These are phyloP conservation scores for Uronychia setigera DNA, from an alignment of 73 alveolate genomes.

Conservation along the genomic window DNA sequence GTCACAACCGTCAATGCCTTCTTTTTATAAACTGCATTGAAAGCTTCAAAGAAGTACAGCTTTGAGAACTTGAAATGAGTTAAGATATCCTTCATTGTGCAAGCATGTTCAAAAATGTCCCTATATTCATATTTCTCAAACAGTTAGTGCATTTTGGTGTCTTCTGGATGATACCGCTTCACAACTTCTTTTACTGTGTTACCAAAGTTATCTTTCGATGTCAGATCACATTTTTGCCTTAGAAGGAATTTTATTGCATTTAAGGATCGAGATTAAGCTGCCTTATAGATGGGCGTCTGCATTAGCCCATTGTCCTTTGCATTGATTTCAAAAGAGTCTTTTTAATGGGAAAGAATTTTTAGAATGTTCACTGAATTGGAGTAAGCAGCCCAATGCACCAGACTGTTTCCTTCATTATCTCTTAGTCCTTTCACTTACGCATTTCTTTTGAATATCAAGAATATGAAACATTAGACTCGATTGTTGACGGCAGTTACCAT, in stretches of 20 bases:
- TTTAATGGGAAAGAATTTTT: neutral
- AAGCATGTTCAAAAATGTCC: constrained; percentile 1
- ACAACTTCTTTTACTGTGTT: constrained; percentile 5
- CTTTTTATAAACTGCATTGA: neutral
- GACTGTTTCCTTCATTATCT: constrained; percentile 3
- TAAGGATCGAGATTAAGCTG: neutral
- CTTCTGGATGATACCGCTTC: neutral
- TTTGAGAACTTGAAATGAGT: constrained; percentile 4
- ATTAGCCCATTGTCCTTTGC: neutral
- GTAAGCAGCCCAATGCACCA: constrained; percentile 18
- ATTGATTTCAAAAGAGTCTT: neutral
- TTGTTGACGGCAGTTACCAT: neutral
- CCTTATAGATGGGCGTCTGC: constrained; percentile 5
- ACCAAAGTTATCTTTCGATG: neutral
- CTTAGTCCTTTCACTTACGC: neutral
- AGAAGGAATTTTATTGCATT: neutral
- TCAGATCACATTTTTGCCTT: neutral
- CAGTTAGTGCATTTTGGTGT: neutral
- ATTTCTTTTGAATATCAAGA: constrained; percentile 7
- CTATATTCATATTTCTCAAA: constrained; percentile 1
- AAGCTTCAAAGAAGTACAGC: neutral
- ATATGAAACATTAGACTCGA: constrained; percentile 8
- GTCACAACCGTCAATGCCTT: neutral
- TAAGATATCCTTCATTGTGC: neutral
- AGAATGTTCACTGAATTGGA: neutral